phyloP scores from a whole-genome alignment of 495 filamentous ascomycete species.

The Podospora bellae-mahoneyi region DNA sequence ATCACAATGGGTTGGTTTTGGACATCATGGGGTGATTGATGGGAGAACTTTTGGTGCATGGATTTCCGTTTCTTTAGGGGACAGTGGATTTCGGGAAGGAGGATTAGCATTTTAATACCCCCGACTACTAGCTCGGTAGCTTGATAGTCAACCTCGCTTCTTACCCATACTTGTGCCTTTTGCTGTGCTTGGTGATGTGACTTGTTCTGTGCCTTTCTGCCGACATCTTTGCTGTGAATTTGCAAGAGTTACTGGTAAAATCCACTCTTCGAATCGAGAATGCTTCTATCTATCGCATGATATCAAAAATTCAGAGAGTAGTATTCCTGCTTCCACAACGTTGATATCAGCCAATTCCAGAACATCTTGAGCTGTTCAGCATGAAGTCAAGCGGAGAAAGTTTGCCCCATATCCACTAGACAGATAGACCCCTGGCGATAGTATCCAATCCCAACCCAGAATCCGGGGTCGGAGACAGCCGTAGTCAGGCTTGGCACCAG shows the following conservation, averaged over 20 bases:
- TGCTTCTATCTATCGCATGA: neutral
- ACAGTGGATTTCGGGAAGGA: conserved; percentile 5
- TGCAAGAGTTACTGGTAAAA: too few relatives aligned
- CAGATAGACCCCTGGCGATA: neutral
- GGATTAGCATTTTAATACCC: conserved; percentile 15
- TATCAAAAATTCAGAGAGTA: conserved; percentile 7
- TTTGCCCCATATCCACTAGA: neutral
- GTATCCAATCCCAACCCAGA: neutral
- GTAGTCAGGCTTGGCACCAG: neutral
- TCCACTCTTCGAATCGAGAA: too few relatives aligned
- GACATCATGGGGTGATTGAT: conserved; percentile 5
- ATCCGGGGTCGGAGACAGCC: neutral
- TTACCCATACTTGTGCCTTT: neutral
- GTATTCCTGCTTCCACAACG: conserved; percentile 4
- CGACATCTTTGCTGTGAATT: neutral
- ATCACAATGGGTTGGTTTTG: conserved; percentile 15
- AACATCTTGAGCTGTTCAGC: neutral
- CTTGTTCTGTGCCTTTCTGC: neutral
- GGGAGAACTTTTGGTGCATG: conserved; percentile 1
- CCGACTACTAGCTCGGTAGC: conserved; percentile 13
- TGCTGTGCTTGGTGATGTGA: neutral
- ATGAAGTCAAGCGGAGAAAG: neutral
- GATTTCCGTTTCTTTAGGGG: conserved; percentile 7
- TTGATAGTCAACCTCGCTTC: conserved; percentile 16
- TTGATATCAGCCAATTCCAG: conserved; percentile 5